phyloP scores from a whole-genome alignment of 2,329 filamentous ascomycete species.

The Periconia sp. region DNA sequence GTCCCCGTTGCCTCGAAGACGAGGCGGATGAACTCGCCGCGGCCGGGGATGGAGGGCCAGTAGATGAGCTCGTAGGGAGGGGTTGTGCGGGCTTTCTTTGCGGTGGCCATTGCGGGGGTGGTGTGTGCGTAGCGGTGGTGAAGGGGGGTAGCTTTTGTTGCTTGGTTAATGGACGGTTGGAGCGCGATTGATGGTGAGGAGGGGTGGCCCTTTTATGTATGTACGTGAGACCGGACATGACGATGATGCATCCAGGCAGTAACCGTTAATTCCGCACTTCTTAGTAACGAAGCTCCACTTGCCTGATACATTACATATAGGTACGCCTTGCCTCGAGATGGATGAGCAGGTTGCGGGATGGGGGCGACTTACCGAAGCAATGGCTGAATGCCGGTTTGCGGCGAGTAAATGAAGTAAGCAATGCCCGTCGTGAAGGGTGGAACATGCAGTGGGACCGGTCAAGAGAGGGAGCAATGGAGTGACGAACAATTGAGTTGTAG shows the following conservation, averaged over 20 bases:
- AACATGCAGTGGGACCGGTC: neutral
- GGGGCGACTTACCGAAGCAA: neutral
- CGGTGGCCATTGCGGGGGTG: neutral
- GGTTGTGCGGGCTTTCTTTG: slow-evolving; percentile 16
- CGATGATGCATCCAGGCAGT: neutral
- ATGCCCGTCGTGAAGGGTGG: neutral
- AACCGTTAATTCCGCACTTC: neutral
- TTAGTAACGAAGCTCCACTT: neutral
- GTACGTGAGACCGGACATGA: no score
- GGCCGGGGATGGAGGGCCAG: slow-evolving; percentile 71
- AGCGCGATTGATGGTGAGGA: neutral
- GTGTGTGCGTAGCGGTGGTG: neutral
- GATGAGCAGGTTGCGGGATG: no score
- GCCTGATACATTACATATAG: neutral
- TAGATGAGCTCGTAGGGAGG: slow-evolving; percentile 66
- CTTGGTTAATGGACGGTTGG: neutral
- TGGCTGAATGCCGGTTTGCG: neutral
- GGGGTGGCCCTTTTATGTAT: neutral
- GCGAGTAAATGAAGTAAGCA: neutral
- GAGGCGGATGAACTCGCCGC: slow-evolving; percentile 73
- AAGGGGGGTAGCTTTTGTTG: neutral
- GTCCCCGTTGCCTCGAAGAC: slow-evolving; percentile 69
- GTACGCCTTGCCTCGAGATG: neutral
- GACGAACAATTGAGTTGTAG: neutral
- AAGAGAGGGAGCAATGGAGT: neutral